Evolutionary conservation across 768 basidiomycete genomes (phyloP).

Genomic region (Tricholoma bakamatsutake): DNA sequence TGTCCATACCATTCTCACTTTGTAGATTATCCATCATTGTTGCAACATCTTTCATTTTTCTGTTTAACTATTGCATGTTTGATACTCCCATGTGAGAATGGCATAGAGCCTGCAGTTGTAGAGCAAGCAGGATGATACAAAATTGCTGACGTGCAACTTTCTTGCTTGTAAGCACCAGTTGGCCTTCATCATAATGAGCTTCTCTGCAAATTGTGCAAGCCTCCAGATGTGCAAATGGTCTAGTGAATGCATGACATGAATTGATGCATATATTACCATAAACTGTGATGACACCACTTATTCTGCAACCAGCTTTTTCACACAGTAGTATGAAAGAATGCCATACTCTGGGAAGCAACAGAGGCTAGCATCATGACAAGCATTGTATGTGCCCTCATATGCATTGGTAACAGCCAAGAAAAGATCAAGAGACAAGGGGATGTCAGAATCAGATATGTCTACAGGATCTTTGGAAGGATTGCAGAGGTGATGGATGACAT

Average conservation of each 20-base stretch:
- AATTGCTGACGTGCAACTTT: conserved; percentile 22
- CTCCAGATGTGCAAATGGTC: conserved; percentile 9
- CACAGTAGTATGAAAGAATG: conserved; percentile 6
- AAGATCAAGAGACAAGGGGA: conserved; percentile 5
- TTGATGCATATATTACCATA: conserved; percentile 20
- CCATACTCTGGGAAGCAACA: conserved; percentile 5
- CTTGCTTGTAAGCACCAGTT: not conserved
- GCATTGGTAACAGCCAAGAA: not conserved
- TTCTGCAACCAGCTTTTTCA: conserved; percentile 7
- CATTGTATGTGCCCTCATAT: not conserved
- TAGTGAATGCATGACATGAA: conserved; percentile 18
- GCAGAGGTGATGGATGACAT: not conserved
- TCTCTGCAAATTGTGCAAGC: conserved; percentile 21
- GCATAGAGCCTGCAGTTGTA: conserved; percentile 34
- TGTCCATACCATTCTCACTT: not conserved
- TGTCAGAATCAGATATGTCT: not conserved
- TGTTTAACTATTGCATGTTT: conserved; percentile 20
- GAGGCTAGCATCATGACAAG: conserved; percentile 7
- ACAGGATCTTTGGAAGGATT: not conserved
- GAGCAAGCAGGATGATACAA: conserved; percentile 35
- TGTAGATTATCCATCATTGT: conserved; percentile 6
- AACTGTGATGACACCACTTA: conserved; percentile 17
- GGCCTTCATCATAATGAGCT: conserved; percentile 17
- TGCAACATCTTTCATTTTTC: conserved; percentile 12
- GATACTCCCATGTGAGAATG: conserved; percentile 16